phyloP scores from a whole-genome alignment of 257 asterid species.

The Salvia rosmarinus region DNA sequence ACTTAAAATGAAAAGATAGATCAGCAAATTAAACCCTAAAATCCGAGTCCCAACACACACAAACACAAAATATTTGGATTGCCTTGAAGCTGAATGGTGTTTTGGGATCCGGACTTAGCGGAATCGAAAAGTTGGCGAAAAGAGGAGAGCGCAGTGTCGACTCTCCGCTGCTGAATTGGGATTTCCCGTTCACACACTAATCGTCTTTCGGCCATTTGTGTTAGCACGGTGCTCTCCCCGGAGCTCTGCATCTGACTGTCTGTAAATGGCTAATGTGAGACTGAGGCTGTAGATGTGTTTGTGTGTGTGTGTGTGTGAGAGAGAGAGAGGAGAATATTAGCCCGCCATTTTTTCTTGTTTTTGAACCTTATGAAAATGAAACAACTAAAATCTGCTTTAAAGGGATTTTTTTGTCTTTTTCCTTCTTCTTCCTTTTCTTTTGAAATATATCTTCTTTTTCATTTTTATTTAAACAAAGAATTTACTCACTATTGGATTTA shows the following conservation, averaged over 20 bases:
- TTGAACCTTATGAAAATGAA: background rate
- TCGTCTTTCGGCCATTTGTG: constrained; percentile 63
- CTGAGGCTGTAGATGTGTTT: background rate
- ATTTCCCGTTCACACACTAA: constrained; percentile 69
- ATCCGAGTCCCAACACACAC: constrained; percentile 6
- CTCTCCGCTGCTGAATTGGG: constrained; percentile 59
- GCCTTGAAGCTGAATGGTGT: constrained; percentile 72
- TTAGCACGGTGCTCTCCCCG: constrained; percentile 38
- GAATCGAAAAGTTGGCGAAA: constrained; percentile 48
- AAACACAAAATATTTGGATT: background rate
- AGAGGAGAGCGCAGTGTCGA: constrained; percentile 44
- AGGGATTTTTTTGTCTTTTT: too few relatives aligned
- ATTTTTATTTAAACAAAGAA: too few relatives aligned
- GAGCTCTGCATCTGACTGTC: constrained; percentile 49
- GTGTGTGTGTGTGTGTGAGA: background rate
- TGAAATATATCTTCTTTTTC: too few relatives aligned
- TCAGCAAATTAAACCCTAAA: constrained; percentile 32
- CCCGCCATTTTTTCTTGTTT: constrained; percentile 54
- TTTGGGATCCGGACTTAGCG: constrained; percentile 49
- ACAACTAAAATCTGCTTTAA: too few relatives aligned
- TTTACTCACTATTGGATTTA: too few relatives aligned
- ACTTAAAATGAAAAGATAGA: background rate
- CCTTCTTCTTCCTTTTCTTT: too few relatives aligned
- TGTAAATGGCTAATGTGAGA: background rate
- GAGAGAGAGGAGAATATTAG: constrained; percentile 29